These are phyloP conservation scores for Neopestalotiopsis sp. DNA, from an alignment of 2,329 filamentous ascomycete genomes.

Conservation along the genomic window DNA sequence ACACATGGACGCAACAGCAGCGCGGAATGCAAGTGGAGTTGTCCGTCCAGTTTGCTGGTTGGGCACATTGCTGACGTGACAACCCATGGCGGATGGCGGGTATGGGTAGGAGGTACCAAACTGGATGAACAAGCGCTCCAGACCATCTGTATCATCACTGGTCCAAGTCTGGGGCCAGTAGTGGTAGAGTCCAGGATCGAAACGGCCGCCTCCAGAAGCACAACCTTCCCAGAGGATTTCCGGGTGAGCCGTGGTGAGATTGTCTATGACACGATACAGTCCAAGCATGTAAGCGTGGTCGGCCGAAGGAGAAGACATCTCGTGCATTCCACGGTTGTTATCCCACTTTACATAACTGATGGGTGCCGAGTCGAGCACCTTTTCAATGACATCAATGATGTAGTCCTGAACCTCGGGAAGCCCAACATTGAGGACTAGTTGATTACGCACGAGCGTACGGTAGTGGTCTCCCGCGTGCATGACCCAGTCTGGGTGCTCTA, in stretches of 20 bases:
- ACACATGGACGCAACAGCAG: conserved; percentile 72
- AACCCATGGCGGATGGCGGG: conserved; percentile 67
- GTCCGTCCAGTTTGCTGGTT: conserved; percentile 62
- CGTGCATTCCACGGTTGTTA: conserved; percentile 69
- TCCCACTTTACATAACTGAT: conserved; percentile 72
- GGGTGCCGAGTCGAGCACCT: conserved; percentile 56
- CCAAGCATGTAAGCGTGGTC: conserved; percentile 67
- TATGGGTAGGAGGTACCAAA: conserved; percentile 68
- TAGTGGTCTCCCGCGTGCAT: conserved; percentile 61
- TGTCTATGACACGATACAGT: conserved; percentile 65
- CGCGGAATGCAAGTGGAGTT: conserved; percentile 63
- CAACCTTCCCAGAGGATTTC: conserved; percentile 71
- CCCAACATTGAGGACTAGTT: conserved; percentile 66
- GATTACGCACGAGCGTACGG: conserved; percentile 59
- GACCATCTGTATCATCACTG: conserved; percentile 67
- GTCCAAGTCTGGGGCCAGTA: conserved; percentile 72
- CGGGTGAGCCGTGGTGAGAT: conserved; percentile 63
- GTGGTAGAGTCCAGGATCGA: conserved; percentile 66
- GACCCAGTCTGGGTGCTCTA: conserved; percentile 68
- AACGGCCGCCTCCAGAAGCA: conserved; percentile 67
- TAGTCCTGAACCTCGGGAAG: conserved; percentile 67
- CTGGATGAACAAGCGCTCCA: conserved; percentile 66
- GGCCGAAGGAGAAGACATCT: conserved; percentile 57
- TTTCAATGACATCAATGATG: conserved; percentile 60
- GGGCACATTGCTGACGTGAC: conserved; percentile 66